These are phyloP conservation scores for Cenchrus americanus DNA, from an alignment of 176 grass and related monocot species.

Conservation along the genomic window DNA sequence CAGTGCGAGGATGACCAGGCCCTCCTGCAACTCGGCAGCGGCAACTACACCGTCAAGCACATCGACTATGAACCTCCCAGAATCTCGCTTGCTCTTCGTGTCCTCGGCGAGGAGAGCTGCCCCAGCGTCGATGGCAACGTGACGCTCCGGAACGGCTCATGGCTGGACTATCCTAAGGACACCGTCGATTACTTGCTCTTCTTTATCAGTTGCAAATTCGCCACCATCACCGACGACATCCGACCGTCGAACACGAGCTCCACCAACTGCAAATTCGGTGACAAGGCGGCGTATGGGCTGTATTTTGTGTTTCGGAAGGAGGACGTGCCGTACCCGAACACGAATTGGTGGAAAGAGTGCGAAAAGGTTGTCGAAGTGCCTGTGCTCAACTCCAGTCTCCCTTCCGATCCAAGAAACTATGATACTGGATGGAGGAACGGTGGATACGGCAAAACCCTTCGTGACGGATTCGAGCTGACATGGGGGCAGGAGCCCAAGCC, in stretches of 20 bases:
- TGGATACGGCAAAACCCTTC: neutral
- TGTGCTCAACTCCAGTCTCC: neutral
- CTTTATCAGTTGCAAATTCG: neutral
- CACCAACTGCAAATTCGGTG: neutral
- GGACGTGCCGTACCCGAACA: neutral
- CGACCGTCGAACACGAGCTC: fast-evolving
- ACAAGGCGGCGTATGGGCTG: fast-evolving
- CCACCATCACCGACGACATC: too few species aligned
- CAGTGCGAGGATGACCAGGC: neutral
- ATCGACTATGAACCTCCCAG: neutral
- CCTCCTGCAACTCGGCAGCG: neutral
- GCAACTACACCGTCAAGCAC: neutral
- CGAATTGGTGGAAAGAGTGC: neutral
- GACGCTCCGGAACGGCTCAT: fast-evolving
- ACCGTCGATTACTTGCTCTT: constrained; percentile 15
- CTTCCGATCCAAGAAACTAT: fast-evolving
- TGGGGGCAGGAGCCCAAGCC: neutral
- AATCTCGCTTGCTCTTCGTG: neutral
- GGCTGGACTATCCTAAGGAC: neutral
- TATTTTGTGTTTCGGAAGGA: neutral
- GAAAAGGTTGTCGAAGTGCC: fast-evolving
- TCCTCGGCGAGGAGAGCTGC: neutral
- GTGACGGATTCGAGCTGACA: neutral
- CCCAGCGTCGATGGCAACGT: neutral
- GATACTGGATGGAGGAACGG: fast-evolving